Evolutionary conservation across 108 stramenopile genomes (phyloP).

Genomic region (Cyclostephanos tholiformis): DNA sequence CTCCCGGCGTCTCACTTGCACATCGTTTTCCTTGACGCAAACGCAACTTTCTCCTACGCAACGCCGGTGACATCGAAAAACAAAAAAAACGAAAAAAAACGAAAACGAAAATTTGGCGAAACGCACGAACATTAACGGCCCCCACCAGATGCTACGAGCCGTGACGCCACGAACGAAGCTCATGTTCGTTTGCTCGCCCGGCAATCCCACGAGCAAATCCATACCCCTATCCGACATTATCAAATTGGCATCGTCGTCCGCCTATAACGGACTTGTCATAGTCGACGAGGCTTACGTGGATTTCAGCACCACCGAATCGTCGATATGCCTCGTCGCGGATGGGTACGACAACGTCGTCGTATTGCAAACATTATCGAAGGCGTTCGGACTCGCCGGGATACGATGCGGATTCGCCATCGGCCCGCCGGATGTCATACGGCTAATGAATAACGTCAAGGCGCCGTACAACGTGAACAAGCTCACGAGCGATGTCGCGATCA

Average conservation of each 20-base stretch:
- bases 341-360: conserved; percentile 88
- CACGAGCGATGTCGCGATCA: conserved; percentile 81
- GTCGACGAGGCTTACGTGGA: conserved; percentile 98
- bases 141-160: conserved; percentile 68
- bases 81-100: too few species aligned
- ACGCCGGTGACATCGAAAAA: conserved; percentile 2
- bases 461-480: conserved; percentile 95
- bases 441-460: conserved; percentile 97
- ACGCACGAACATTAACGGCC: too few species aligned
- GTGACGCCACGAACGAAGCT: conserved; percentile 83
- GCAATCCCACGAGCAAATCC: conserved; percentile 92
- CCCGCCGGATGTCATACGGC: conserved; percentile 84
- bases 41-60: too few species aligned
- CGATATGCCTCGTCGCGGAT: conserved; percentile 57
- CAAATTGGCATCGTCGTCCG: conserved; percentile 53
- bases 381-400: conserved; percentile 96
- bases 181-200: conserved; percentile 93
- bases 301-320: conserved; percentile 56
- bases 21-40: too few species aligned
- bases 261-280: conserved; percentile 77
- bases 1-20: too few species aligned
- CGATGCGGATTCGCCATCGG: conserved; percentile 94
- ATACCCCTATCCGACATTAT: conserved; percentile 78
- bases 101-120: too few species aligned
- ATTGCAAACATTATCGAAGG: conserved; percentile 94